Evolutionary conservation across 768 basidiomycete genomes (phyloP).

Genomic region (Phlegmacium glaucopus): DNA sequence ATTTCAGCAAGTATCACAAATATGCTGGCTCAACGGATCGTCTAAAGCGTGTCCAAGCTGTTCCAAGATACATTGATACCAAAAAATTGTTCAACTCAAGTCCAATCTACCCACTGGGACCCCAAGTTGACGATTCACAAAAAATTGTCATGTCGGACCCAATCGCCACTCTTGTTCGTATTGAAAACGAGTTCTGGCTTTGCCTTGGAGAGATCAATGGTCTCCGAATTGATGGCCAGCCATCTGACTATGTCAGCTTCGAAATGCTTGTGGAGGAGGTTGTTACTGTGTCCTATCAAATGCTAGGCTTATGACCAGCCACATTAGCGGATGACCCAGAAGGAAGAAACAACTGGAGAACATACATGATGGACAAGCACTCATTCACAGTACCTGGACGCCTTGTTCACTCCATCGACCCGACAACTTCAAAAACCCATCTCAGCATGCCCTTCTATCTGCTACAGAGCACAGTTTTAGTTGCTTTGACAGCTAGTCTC

Average conservation of each 20-base stretch:
- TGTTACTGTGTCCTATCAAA: slow-evolving; percentile 10
- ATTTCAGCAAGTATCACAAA: slow-evolving; percentile 13
- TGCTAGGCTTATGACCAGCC: slow-evolving; percentile 9
- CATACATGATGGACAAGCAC: slow-evolving; percentile 1
- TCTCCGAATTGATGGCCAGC: slow-evolving; percentile 15
- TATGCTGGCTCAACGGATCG: slow-evolving; percentile 15
- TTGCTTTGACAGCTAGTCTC: slow-evolving; percentile 11
- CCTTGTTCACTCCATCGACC: slow-evolving; percentile 11
- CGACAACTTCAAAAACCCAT: slow-evolving; percentile 6
- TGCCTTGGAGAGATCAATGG: slow-evolving; percentile 24
- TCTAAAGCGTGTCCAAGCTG: slow-evolving; percentile 13
- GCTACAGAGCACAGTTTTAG: slow-evolving; percentile 13
- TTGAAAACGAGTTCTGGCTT: slow-evolving; percentile 22
- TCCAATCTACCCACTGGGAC: background rate
- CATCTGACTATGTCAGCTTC: slow-evolving; percentile 11
- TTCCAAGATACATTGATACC: slow-evolving; percentile 6
- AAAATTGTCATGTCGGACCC: slow-evolving; percentile 20
- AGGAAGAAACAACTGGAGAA: slow-evolving; percentile 19
- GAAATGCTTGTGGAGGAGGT: slow-evolving; percentile 12
- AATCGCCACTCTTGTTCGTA: slow-evolving; percentile 19
- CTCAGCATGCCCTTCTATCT: slow-evolving; percentile 13
- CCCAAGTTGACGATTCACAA: background rate
- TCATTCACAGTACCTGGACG: slow-evolving; percentile 9
- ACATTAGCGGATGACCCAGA: slow-evolving; percentile 10
- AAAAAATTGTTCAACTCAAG: background rate